phyloP scores from a whole-genome alignment of 225 moss, liverwort and hornwort species.

The Thuidium tamariscinum region DNA sequence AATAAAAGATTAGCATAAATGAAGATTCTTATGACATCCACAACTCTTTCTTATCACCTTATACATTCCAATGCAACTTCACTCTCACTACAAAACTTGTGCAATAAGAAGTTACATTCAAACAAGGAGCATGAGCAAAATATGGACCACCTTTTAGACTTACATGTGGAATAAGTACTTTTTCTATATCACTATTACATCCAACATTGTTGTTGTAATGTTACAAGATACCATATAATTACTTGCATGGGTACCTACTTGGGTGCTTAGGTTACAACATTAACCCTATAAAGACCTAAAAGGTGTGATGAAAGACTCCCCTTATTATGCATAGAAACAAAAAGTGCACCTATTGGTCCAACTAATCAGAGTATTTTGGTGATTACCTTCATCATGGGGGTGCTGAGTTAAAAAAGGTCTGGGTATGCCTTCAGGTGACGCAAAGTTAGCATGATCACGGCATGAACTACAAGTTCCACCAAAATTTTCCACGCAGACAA shows the following conservation, averaged over 20 bases:
- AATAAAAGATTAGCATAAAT: neutral
- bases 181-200: neutral
- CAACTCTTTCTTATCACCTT: neutral
- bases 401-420: neutral
- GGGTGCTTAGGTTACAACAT: too few relatives aligned
- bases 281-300: neutral
- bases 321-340: neutral
- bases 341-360: neutral
- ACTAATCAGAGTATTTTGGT: neutral
- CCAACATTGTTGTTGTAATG: accelerated
- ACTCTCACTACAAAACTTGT: neutral
- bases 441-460: too few relatives aligned
- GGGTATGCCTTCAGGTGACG: neutral
- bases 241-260: accelerated
- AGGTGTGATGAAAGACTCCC: accelerated
- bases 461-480: too few relatives aligned
- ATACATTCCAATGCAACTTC: neutral
- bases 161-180: neutral
- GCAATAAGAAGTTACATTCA: neutral
- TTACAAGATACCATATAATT: neutral
- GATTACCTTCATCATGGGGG: too few relatives aligned
- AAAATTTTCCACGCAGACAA: neutral
- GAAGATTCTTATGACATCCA: neutral
- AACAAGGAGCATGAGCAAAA: neutral
- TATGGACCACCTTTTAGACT: neutral